Percentiles rank a stretch among this genome's conserved stretches.
Conservation (phyloP, 2,329 filamentous ascomycete species). For the Remersonia thermophila region DNA sequence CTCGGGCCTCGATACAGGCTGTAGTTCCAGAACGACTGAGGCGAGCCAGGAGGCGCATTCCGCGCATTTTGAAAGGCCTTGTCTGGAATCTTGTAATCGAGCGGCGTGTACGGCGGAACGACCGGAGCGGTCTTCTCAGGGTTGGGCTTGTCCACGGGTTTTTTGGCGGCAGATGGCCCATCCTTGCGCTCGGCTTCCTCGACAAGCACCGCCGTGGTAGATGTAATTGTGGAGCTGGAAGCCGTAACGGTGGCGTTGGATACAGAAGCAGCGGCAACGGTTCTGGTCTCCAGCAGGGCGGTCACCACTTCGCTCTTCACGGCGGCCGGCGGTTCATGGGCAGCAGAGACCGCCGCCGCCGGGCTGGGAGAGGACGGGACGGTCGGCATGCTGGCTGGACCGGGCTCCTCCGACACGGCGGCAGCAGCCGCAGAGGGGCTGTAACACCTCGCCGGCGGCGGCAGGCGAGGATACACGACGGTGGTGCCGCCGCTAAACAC, state of each 20-base stretch:
- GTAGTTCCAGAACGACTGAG: constrained; percentile 55
- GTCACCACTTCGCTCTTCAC: background rate
- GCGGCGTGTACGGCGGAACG: constrained; percentile 25
- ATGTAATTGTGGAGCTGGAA: background rate
- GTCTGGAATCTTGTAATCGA: constrained; percentile 35
- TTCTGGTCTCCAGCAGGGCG: background rate
- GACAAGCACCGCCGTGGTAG: background rate
- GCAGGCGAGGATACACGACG: constrained; percentile 17
- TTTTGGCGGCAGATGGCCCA: background rate
- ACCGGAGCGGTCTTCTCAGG: constrained; percentile 10
- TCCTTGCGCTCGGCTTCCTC: background rate
- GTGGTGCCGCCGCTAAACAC: constrained; percentile 22
- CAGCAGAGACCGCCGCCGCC: background rate
- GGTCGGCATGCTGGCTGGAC: background rate
- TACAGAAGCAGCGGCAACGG: background rate
- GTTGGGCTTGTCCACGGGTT: background rate
- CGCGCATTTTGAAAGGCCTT: constrained; percentile 37
- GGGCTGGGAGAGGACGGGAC: background rate
- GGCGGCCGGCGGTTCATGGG: no score
- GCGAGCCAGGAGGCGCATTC: constrained; percentile 29
- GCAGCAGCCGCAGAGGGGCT: constrained; percentile 5
- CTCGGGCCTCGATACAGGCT: constrained; percentile 47
- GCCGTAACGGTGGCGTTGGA: background rate
- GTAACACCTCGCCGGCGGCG: constrained; percentile 7
- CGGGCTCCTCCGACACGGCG: background rate